These are phyloP conservation scores for Tuber borchii DNA, from an alignment of 495 filamentous ascomycete species.

Conservation along the genomic window DNA sequence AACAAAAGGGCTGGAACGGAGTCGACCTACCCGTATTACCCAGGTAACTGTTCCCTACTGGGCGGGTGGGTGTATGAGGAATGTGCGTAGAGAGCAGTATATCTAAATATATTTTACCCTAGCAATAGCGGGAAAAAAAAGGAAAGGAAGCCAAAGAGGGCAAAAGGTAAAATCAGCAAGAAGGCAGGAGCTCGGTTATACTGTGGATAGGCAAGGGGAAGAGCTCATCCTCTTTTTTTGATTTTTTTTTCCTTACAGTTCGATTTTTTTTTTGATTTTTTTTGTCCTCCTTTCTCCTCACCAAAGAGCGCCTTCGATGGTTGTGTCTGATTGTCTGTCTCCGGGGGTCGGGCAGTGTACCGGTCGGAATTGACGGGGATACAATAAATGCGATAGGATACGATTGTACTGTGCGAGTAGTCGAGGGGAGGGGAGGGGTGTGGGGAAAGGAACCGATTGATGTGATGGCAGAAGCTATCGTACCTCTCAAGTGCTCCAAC, in stretches of 20 bases:
- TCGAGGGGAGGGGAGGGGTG: neutral
- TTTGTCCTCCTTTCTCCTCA: neutral
- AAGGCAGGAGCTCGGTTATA: neutral
- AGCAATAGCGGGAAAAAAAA: neutral
- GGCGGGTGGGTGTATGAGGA: neutral
- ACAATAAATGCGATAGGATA: neutral
- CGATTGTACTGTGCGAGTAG: neutral
- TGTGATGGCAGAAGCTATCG: neutral
- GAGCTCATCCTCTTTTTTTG: neutral
- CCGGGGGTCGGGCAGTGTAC: neutral
- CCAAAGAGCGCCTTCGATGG: conserved; percentile 4
- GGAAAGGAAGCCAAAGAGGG: neutral
- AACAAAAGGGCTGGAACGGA: conserved; percentile 25
- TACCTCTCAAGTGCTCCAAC: neutral
- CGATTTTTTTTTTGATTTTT: neutral
- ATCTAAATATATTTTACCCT: too few relatives aligned
- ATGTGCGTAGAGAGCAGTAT: neutral
- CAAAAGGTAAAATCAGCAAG: neutral
- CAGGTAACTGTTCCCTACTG: conserved; percentile 1
- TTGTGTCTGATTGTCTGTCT: neutral
- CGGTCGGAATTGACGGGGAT: neutral
- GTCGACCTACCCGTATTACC: conserved; percentile 17
- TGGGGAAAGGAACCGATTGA: conserved; percentile 1
- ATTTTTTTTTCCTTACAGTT: neutral
- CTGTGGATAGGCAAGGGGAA: neutral